Base-by-base conservation (phyloP, 2,329 filamentous ascomycete species). In the Penicillium sp. region DNA sequence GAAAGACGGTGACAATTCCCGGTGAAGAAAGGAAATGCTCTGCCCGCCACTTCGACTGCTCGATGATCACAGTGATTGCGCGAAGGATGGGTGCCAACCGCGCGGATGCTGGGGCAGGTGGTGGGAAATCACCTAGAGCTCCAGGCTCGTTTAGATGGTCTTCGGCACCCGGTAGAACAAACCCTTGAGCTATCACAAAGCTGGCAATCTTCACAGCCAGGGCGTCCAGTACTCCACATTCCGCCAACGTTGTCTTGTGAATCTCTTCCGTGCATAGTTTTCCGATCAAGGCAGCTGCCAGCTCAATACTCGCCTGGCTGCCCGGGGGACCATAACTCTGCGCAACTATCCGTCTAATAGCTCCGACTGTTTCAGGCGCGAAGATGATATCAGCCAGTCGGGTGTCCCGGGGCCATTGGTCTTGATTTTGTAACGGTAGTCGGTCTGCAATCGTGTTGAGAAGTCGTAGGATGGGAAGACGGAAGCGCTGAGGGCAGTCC, bases 1-100 rank as follows among this genome's bases (percentile, higher is more conserved):
- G 87, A 57, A 91, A 89, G 11, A 89, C 82, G 20, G 87, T 84
- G 53, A 89, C 75, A 40, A 92, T 84, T 0, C 85, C 82, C 1
- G 87, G 87, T 1, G 88, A 88, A 56, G 83, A 87, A 42, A 88
- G 74, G 47, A 90, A 81, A 64, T 90, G 84, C 60, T 87, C 87
- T 9, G 90, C 87, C 52, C 91, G 85, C 72, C 88, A 89, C 62
- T 87, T 88, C 0, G 93, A 97, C 65, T 90, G 85, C 57, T 86
- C 83, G 48, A 96, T 83, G 46, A 97, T 88, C 44, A 86, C 82
- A 20, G 86, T 82, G 49, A 96, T 84, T 0, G 92, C 90, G 58
- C 91, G 87, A 6, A 97, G 76, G 18, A 96, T 83, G 9, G 85
- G 85, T 1, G 85, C 81, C 37, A 96, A 75, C 56, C 82, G 84